Base-by-base conservation (phyloP, 2,329 filamentous ascomycete species). In the Rosellinia necatrix region DNA sequence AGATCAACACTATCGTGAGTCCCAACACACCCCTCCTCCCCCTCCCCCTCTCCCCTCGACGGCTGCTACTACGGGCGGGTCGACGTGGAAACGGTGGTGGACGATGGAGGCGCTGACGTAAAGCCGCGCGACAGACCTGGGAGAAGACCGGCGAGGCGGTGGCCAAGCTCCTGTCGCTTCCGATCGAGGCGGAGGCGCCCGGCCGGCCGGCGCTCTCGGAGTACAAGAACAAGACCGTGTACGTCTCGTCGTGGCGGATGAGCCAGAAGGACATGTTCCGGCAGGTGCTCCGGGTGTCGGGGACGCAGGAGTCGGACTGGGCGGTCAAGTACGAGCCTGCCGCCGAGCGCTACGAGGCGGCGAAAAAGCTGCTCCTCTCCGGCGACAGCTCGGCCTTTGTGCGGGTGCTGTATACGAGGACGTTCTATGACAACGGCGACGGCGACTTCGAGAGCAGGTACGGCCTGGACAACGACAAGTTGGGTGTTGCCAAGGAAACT, bases 201-300 rank as follows among this genome's bases (percentile, higher is more conserved):
- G 74, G 76, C 30, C 65, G 61, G 6, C 68, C 71, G 2, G 74
- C 74, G 7, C 53, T 85, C 7, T 74, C 73, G 6, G 60, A 68
- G 29, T 84, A 75, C 63, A 70, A 72, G 2, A 83, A 86, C 68
- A 75, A 77, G 46, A 60, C 64, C 0, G 65, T 87, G 1, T 82
- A 78, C 62, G 62, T 86, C 9, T 76, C 74, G 6, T 85, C 81
- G 58, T 89, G 88, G 72, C 68, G 73, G 9, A 62, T 85, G 57
- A 83, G 71, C 56, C 87, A 90, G 69, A 76, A 77, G 9, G 86
- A 90, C 8, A 89, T 90, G 75, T 77, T 90, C 50, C 79, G 81
- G 34, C 80, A 78, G n/a, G 70, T 86, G 10, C 77, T 85, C 64
- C 79, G 81, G 0, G 85, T 85, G 3, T 81, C 81, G 0, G 79